Evolutionary conservation across 2,329 filamentous ascomycete genomes (phyloP), one percentile per base, ranked within the genome.

Genomic region (Cordyceps cateniannulata): DNA sequence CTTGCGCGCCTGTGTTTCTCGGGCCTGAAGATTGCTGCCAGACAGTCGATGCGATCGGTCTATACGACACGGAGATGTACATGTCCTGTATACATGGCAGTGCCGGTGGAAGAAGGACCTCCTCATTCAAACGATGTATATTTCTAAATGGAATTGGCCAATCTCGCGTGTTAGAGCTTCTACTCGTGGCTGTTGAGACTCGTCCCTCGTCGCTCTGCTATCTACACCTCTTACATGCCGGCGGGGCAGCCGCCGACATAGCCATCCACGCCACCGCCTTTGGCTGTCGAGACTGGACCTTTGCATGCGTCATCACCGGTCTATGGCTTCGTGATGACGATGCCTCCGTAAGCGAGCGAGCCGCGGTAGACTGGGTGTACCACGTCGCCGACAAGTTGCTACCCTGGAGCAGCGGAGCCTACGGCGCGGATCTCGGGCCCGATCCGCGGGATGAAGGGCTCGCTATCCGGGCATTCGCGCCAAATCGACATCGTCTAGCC

Each of bases 271-370:
- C 74, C 27, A 82, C 80, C 61, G 84, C 85, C 58, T 87, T 88
- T 59, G 84, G 85, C 49, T 85, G 80, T 73, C 81, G 85, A 70
- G 77, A 84, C 68, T 88, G 84, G 85, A 76, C 82, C 35, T 87
- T 81, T 72, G 85, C 84, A 50, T 88, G 85, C 65, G 81, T 87
- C 5, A 67, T 88, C 47, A 87, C 84, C 5, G 84, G 82, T 27
- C 79, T 86, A 61, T 88, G 85, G 85, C 74, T 75, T 2, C 80
- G 83, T 18, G 73, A 80, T 10, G 68, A 81, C 9, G 69, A 82
- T 69, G 81, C 85, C 63, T 76, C 75, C 0, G 69, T 73, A 50
- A 44, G 64, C 12, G 73, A 79, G 63, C 71, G 62, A 63, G 67
- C 67, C 60, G 74, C 70, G 2, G 67, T 81, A 3, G 59, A 67